Evolutionary conservation across 306 rosid genomes (phyloP).

Genomic region (Hippophae tibetana): DNA sequence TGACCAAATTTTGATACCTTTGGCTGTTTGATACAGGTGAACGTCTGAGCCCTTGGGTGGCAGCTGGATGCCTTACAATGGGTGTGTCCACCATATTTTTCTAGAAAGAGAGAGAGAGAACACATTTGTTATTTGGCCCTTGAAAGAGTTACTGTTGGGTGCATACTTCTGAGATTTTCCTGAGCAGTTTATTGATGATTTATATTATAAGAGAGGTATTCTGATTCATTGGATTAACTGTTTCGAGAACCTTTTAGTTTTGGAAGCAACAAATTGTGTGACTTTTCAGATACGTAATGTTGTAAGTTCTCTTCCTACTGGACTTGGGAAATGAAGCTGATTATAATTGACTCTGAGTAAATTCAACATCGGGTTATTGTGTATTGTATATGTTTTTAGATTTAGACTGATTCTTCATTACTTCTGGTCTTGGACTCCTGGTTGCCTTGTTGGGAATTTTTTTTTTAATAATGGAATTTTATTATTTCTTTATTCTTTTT

Average conservation of each 20-base stretch:
- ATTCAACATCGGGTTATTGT: background rate
- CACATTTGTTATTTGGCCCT: background rate
- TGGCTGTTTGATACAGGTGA: slow-evolving; percentile 22
- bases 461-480: too few relatives aligned
- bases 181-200: too few relatives aligned
- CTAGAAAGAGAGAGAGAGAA: slow-evolving; percentile 3
- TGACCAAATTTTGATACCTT: background rate
- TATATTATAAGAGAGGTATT: too few relatives aligned
- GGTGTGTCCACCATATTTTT: slow-evolving; percentile 28
- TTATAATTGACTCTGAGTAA: background rate
- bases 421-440: too few relatives aligned
- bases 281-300: background rate
- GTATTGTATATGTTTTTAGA: background rate
- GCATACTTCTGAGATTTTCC: too few relatives aligned
- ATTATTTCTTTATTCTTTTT: too few relatives aligned
- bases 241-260: background rate
- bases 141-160: too few relatives aligned
- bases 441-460: too few relatives aligned
- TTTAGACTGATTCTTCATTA: too few relatives aligned
- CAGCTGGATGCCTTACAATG: slow-evolving; percentile 29
- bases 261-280: background rate
- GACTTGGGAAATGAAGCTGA: background rate
- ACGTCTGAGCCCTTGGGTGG: slow-evolving; percentile 37
- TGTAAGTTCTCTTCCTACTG: background rate
- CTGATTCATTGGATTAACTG: slow-evolving; percentile 1